phyloP scores from a whole-genome alignment of 108 stramenopile species.

The Skeletonema menzelii region DNA sequence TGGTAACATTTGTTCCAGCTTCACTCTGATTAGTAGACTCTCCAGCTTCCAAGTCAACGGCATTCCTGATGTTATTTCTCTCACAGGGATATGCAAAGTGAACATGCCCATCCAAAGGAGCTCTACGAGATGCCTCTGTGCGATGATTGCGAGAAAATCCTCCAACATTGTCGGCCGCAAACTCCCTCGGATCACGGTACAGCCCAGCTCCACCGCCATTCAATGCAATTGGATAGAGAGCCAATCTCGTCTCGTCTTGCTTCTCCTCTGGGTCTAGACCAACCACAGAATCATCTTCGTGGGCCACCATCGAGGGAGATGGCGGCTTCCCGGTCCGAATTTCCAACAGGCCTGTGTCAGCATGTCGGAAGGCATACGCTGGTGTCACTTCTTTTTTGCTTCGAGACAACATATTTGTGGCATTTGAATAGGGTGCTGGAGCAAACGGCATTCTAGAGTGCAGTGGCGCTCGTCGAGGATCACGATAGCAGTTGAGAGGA shows the following conservation, averaged over 20 bases:
- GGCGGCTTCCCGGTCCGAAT: conserved; percentile 42
- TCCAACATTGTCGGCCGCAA: conserved; percentile 17
- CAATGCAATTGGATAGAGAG: conserved; percentile 52
- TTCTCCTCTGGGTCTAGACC: conserved; percentile 32
- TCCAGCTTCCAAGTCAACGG: conserved; percentile 17
- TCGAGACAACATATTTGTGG: background rate
- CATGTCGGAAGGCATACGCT: conserved; percentile 52
- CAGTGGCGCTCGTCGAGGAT: conserved; percentile 31
- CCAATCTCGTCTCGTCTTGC: conserved; percentile 15
- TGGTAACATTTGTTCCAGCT: conserved; percentile 11
- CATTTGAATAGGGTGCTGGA: conserved; percentile 13
- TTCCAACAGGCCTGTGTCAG: conserved; percentile 48
- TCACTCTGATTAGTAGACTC: conserved; percentile 3
- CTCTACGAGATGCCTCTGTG: conserved; percentile 13
- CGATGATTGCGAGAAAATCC: conserved; percentile 29
- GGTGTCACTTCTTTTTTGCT: conserved; percentile 40
- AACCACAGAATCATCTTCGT: conserved; percentile 43
- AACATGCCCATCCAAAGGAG: conserved; percentile 37
- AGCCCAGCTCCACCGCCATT: conserved; percentile 52
- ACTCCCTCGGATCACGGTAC: conserved; percentile 50
- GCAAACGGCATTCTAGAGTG: conserved; percentile 32
- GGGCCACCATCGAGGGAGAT: conserved; percentile 34
- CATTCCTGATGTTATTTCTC: background rate
- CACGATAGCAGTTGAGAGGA: conserved; percentile 34
- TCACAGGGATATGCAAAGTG: conserved; percentile 28